Percentiles rank a stretch among this genome's conserved stretches.
Evolutionary conservation across 2,329 filamentous ascomycete species (phyloP).

Genomic region (Colletotrichum abscissum): DNA sequence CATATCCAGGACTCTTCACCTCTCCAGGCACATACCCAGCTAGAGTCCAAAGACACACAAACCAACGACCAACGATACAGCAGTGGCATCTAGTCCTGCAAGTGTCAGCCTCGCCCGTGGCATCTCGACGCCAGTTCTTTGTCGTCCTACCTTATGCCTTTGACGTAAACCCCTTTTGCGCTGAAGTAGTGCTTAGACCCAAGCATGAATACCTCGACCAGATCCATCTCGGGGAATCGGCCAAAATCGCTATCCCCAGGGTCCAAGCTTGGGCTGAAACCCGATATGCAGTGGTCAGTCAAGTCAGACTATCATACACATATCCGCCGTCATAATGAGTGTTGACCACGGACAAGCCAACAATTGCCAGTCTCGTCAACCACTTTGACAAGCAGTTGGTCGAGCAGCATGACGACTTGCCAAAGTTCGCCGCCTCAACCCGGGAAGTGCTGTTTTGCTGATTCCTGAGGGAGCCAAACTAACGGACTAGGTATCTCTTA

Average conservation of each 20-base stretch:
- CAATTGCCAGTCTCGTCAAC: background rate
- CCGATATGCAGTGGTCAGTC: slow-evolving; percentile 18
- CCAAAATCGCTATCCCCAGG: slow-evolving; percentile 27
- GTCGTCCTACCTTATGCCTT: slow-evolving; percentile 2
- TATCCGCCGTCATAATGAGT: background rate
- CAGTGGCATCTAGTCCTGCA: background rate
- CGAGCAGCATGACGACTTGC: background rate
- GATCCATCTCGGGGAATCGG: background rate
- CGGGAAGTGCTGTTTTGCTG: slow-evolving; percentile 5
- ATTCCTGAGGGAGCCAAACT: slow-evolving; percentile 14
- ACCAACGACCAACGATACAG: background rate
- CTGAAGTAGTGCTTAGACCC: slow-evolving; percentile 9
- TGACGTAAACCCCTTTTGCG: slow-evolving; percentile 24
- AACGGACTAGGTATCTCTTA: background rate
- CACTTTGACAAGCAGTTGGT: background rate
- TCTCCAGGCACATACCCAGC: background rate
- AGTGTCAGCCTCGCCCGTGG: background rate
- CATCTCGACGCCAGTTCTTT: slow-evolving; percentile 9
- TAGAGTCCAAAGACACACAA: background rate
- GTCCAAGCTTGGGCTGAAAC: slow-evolving; percentile 35
- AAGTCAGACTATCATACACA: slow-evolving; percentile 12
- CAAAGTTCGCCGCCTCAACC: slow-evolving; percentile 9
- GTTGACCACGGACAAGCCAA: background rate
- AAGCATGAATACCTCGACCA: slow-evolving; percentile 9
- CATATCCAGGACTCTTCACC: slow-evolving; percentile 5